Evolutionary conservation across 345 rosid species (phyloP).

Genomic region (Nasturtium officinale): DNA sequence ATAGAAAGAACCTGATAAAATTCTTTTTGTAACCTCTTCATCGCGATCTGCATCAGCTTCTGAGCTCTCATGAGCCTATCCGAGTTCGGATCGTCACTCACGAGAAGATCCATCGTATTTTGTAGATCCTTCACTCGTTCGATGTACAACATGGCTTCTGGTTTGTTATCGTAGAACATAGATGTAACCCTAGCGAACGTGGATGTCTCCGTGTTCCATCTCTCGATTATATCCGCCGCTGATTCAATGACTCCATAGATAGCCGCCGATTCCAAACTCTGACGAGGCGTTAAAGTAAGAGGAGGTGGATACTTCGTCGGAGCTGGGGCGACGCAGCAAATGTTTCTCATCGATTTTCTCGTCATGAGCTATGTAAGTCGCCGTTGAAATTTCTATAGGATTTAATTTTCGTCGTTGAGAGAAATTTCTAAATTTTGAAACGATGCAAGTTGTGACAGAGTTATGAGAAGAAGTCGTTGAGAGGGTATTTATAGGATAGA

Average conservation of each 20-base stretch:
- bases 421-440: slow-evolving; percentile 6
- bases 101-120: slow-evolving; percentile 53
- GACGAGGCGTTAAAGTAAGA: slow-evolving; percentile 34
- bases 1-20: slow-evolving; percentile 67
- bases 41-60: slow-evolving; percentile 61
- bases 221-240: slow-evolving; percentile 51
- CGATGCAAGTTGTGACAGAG: neutral
- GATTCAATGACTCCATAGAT: slow-evolving; percentile 46
- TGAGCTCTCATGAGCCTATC: slow-evolving; percentile 56
- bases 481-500: slow-evolving; percentile 25
- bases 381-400: neutral
- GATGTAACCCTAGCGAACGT: slow-evolving; percentile 49
- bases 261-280: slow-evolving; percentile 37
- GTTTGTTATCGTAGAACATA: slow-evolving; percentile 55
- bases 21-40: slow-evolving; percentile 77
- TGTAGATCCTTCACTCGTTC: slow-evolving; percentile 58
- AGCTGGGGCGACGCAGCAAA: slow-evolving; percentile 47
- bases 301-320: slow-evolving; percentile 23
- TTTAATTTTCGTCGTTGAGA: neutral
- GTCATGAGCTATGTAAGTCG: slow-evolving; percentile 20
- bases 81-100: slow-evolving; percentile 43
- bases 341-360: slow-evolving; percentile 43
- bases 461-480: neutral
- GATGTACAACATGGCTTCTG: slow-evolving; percentile 62
- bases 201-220: slow-evolving; percentile 56